phyloP scores from a whole-genome alignment of 495 filamentous ascomycete species.

The Aspergillus biplanus region DNA sequence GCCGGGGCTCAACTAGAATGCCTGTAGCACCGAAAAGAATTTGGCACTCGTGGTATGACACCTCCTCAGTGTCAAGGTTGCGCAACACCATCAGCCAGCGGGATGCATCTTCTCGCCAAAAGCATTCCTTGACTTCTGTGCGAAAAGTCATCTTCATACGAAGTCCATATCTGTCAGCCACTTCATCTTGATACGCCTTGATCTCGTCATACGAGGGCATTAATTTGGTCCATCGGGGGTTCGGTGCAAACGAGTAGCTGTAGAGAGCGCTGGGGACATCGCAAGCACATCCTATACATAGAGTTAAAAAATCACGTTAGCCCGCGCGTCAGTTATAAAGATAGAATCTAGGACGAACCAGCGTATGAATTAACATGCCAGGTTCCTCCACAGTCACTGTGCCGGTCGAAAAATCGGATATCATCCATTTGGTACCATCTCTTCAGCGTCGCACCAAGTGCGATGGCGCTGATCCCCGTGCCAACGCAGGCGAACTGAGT shows the following conservation, averaged over 20 bases:
- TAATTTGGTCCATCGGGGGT: constrained; percentile 47
- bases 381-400: constrained; percentile 28
- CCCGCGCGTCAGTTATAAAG: not conserved
- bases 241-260: constrained; percentile 52
- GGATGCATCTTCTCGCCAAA: constrained; percentile 46
- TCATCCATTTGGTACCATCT: constrained; percentile 35
- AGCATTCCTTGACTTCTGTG: constrained; percentile 41
- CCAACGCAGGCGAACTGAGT: constrained; percentile 35
- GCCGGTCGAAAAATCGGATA: constrained; percentile 34
- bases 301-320: not conserved
- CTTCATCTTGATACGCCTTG: constrained; percentile 46
- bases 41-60: constrained; percentile 42
- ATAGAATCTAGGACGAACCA: constrained; percentile 19
- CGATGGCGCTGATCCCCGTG: constrained; percentile 26
- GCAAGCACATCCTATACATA: constrained; percentile 26
- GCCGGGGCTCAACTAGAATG: not conserved
- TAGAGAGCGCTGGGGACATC: constrained; percentile 44
- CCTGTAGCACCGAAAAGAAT: constrained; percentile 53
- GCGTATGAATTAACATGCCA: constrained; percentile 37
- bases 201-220: constrained; percentile 49
- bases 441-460: constrained; percentile 34
- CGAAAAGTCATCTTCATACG: constrained; percentile 45
- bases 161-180: constrained; percentile 49
- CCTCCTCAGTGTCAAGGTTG: constrained; percentile 32
- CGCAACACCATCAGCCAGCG: constrained; percentile 50